Evolutionary conservation across 306 rosid species (phyloP), one percentile per base, ranked within the genome.

Genomic region (Castanopsis chinensis): DNA sequence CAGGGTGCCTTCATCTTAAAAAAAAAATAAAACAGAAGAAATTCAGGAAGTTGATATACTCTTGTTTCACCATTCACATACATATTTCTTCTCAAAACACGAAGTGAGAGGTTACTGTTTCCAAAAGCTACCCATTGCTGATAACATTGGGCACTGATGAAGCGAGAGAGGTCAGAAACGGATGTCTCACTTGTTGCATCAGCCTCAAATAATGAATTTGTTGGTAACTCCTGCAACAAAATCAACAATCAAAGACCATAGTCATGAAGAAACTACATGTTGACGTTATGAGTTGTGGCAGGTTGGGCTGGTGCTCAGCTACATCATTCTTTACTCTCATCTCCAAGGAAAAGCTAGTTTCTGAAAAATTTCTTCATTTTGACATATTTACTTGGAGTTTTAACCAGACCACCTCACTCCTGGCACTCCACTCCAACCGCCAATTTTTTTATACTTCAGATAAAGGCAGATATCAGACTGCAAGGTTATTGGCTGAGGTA

Each of bases 111-210:
- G 32, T 65, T 90, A 95, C 98, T 83, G 98, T 91, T 88, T 95
- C 94, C 79, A 95, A 72, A 80, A 93, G 98, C 83, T 91, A 97
- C 71, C 99, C 96, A 25, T 93, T 88, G 87, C 98, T 88, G 84
- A 95, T 90, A 75, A 95, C 88, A 63, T 77, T 90, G 37, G 97
- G 77, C n/a, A 78, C 51, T 3, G 91, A 85, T 72, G 83, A 92
- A 91, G 53, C 89, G 85, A 78, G 92, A 80, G 67, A 91, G 76
- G 76, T 90, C 94, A 27, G 92, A 87, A 55, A 91, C 93, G 49
- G 99, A 91, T 79, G 85, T 90, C 86, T 95, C 99, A 78, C 97
- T 91, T 65, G 77, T 83, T 8, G 85, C 80, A 76, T 95, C 99
- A 79, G 93, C 94, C 64, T 93, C 98, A 41, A 83, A 84, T 28